Percentiles rank a stretch among this genome's conserved stretches.
These are phyloP conservation scores for Hypoxylon rickii DNA, from an alignment of 495 filamentous ascomycete genomes.

Conservation along the genomic window DNA sequence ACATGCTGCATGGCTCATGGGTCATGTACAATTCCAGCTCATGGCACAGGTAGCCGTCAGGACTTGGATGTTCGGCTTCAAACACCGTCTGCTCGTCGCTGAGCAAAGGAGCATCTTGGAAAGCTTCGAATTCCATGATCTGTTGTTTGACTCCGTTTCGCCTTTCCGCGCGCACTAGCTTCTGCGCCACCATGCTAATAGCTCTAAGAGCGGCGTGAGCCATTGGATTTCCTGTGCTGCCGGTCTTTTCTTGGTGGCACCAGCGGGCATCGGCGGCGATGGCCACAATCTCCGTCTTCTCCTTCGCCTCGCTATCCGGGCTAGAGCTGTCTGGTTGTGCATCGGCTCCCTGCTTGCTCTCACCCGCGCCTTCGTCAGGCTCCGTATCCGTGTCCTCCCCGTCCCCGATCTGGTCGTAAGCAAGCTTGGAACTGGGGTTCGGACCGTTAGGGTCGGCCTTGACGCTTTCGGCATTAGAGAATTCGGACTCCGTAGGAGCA, in stretches of 20 bases:
- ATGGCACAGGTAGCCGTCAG: constrained; percentile 89
- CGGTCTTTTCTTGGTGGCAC: constrained; percentile 51
- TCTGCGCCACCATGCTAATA: constrained; percentile 84
- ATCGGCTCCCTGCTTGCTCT: constrained; percentile 12
- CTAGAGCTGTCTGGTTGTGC: constrained; percentile 15
- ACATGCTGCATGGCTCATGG: constrained; percentile 95
- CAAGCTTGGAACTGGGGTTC: too few species aligned
- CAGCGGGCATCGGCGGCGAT: constrained; percentile 82
- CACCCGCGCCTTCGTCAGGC: neutral
- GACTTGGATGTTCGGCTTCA: constrained; percentile 48
- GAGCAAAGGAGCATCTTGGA: constrained; percentile 50
- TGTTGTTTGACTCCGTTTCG: constrained; percentile 26
- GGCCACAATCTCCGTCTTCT: constrained; percentile 59
- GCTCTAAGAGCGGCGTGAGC: constrained; percentile 83
- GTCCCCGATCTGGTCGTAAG: too few species aligned
- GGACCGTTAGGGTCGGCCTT: constrained; percentile 39
- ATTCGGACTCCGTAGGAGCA: constrained; percentile 22
- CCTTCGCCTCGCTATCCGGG: constrained; percentile 34
- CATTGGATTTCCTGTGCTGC: constrained; percentile 67
- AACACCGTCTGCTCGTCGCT: constrained; percentile 48
- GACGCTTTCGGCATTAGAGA: constrained; percentile 7
- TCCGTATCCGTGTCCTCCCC: neutral
- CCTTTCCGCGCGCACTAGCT: constrained; percentile 56
- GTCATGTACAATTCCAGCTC: constrained; percentile 89
- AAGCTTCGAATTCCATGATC: constrained; percentile 51